Conservation (phyloP, 2,329 filamentous ascomycete genomes). For the Podosphaera fusca region DNA sequence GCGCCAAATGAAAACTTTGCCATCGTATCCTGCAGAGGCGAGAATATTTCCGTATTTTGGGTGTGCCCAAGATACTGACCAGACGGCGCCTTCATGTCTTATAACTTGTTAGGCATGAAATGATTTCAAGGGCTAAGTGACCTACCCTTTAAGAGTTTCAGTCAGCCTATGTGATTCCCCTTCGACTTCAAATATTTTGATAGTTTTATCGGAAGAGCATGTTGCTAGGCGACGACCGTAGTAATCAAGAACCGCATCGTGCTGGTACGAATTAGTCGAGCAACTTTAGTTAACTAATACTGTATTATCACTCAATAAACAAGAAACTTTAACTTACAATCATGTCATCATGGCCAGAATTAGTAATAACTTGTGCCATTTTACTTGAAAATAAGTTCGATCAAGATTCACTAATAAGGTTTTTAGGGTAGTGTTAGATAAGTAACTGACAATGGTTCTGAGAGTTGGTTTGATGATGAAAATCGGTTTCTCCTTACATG, state of each 20-base stretch:
- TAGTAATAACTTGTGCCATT: constrained; percentile 58
- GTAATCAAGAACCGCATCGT: constrained; percentile 96
- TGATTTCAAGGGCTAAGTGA: background rate
- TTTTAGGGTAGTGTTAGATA: too few relatives aligned
- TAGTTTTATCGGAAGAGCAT: constrained; percentile 92
- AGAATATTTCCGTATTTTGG: constrained; percentile 97
- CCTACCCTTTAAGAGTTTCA: constrained; percentile 82
- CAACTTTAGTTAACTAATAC: background rate
- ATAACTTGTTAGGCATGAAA: constrained; percentile 5
- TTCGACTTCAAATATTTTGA: constrained; percentile 98
- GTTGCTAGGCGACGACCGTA: constrained; percentile 91
- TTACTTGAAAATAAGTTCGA: background rate
- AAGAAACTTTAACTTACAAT: constrained; percentile 41
- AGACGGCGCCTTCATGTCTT: constrained; percentile 90
- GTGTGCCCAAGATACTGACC: constrained; percentile 95
- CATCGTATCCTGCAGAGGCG: constrained; percentile 85
- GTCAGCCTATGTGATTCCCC: constrained; percentile 72
- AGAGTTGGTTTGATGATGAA: too few relatives aligned
- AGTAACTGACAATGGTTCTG: too few relatives aligned
- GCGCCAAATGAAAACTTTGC: constrained; percentile 96
- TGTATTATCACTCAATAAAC: background rate
- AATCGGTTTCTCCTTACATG: too few relatives aligned
- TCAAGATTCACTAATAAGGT: background rate
- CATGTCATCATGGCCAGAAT: constrained; percentile 94
- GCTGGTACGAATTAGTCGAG: constrained; percentile 26